These are phyloP conservation scores for Hansenula lynferdii DNA, from an alignment of 1,139 yeast species.

Conservation along the genomic window DNA sequence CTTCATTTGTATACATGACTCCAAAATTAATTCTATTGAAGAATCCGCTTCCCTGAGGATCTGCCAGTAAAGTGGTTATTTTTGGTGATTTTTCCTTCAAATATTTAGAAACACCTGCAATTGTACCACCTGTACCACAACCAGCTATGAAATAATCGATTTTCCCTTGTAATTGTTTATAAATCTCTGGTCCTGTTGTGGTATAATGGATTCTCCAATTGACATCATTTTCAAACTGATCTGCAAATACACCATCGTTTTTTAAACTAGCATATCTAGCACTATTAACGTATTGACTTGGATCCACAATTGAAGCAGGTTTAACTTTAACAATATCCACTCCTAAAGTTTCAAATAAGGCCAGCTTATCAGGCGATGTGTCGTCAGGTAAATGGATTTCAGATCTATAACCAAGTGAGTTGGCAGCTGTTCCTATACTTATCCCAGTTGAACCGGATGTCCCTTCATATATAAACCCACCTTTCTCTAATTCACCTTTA, in stretches of 20 bases:
- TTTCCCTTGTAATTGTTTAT: slow-evolving; percentile 55
- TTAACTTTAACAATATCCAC: slow-evolving; percentile 85
- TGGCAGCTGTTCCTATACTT: slow-evolving; percentile 81
- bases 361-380: slow-evolving; percentile 79
- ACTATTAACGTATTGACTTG: slow-evolving; percentile 86
- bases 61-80: slow-evolving; percentile 62
- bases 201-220: slow-evolving; percentile 84
- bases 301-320: slow-evolving; percentile 95
- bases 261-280: slow-evolving; percentile 67
- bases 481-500: slow-evolving; percentile 43
- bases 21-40: slow-evolving; percentile 81
- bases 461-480: slow-evolving; percentile 74
- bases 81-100: slow-evolving; percentile 47
- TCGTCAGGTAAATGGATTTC: slow-evolving; percentile 96
- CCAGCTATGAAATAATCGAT: slow-evolving; percentile 79
- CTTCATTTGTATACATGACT: slow-evolving; percentile 88
- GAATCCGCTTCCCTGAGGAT: slow-evolving; percentile 95
- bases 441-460: slow-evolving; percentile 97
- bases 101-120: slow-evolving; percentile 78
- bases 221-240: slow-evolving; percentile 89
- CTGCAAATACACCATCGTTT: slow-evolving; percentile 70
- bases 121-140: slow-evolving; percentile 75
- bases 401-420: slow-evolving; percentile 82
- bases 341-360: slow-evolving; percentile 66
- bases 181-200: slow-evolving; percentile 91